A percentile compares a stretch with the other conserved stretches of the same genome.
Conservation (phyloP, 495 filamentous ascomycete genomes). For the Usnea hakonensis region DNA sequence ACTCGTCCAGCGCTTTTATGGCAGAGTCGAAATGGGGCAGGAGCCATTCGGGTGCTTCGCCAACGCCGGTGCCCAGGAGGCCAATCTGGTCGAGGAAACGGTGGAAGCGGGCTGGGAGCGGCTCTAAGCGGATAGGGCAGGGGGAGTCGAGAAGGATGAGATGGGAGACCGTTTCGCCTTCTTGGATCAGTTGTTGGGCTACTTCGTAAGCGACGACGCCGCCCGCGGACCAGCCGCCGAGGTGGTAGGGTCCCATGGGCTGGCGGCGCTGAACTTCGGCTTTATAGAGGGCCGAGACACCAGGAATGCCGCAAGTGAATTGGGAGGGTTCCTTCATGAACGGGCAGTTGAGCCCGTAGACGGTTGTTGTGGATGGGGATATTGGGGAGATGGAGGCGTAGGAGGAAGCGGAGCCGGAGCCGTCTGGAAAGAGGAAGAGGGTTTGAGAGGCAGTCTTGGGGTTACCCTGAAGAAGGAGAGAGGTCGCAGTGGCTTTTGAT, state of each 20-base stretch:
- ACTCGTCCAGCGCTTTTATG: neutral
- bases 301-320: constrained; percentile 46
- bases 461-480: constrained; percentile 44
- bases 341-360: constrained; percentile 58
- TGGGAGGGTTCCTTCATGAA: constrained; percentile 51
- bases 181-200: constrained; percentile 26
- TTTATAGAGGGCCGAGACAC: constrained; percentile 48
- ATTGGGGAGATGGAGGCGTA: constrained; percentile 49
- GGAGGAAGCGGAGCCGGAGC: constrained; percentile 60
- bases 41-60: constrained; percentile 12
- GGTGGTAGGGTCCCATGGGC: constrained; percentile 56
- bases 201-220: constrained; percentile 40
- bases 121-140: constrained; percentile 27
- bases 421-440: constrained; percentile 72
- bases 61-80: constrained; percentile 25
- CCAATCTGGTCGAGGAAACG: constrained; percentile 26
- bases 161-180: constrained; percentile 28
- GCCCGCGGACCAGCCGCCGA: constrained; percentile 52
- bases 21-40: neutral
- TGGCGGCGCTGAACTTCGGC: constrained; percentile 56
- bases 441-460: constrained; percentile 52
- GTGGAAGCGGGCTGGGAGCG: constrained; percentile 31
- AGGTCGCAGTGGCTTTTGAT: constrained; percentile 33
- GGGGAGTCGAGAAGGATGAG: constrained; percentile 37
- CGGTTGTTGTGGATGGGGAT: constrained; percentile 35